Evolutionary conservation across 2,329 filamentous ascomycete species (phyloP).

Genomic region (Rhynchosporium graminicola): DNA sequence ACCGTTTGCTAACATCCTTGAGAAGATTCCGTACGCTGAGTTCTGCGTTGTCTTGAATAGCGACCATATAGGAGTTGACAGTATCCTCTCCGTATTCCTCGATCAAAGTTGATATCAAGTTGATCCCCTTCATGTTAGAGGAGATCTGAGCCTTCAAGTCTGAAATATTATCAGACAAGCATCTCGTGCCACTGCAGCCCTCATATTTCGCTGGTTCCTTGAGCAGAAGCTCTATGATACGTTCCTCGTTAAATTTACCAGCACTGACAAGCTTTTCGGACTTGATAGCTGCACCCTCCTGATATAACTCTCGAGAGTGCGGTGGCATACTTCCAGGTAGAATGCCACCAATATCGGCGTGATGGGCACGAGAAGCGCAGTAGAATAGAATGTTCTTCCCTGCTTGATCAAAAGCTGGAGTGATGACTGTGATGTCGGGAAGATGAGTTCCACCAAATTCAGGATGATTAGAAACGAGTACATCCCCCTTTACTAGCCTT

Average conservation of each 20-base stretch:
- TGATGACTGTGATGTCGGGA: constrained; percentile 80
- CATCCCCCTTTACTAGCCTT: constrained; percentile 75
- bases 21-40: constrained; percentile 72
- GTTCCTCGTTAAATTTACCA: constrained; percentile 75
- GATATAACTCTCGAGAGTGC: constrained; percentile 64
- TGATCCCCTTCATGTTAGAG: constrained; percentile 83
- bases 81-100: constrained; percentile 75
- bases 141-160: constrained; percentile 86
- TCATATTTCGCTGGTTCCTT: constrained; percentile 72
- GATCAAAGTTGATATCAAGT: constrained; percentile 72
- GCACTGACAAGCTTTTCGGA: constrained; percentile 73
- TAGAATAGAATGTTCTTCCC: constrained; percentile 79
- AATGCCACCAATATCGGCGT: constrained; percentile 83
- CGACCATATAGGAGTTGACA: constrained; percentile 81
- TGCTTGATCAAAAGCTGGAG: constrained; percentile 67
- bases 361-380: constrained; percentile 70
- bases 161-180: constrained; percentile 79
- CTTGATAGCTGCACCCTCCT: constrained; percentile 66
- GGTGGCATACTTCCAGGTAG: constrained; percentile 81
- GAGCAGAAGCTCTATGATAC: constrained; percentile 71
- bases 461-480: constrained; percentile 81
- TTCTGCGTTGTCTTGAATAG: constrained; percentile 80
- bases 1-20: constrained; percentile 68
- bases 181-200: constrained; percentile 77
- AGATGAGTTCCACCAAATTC: constrained; percentile 83